Base-by-base conservation (phyloP, 768 basidiomycete species). In the Cantharellus anzutake region DNA sequence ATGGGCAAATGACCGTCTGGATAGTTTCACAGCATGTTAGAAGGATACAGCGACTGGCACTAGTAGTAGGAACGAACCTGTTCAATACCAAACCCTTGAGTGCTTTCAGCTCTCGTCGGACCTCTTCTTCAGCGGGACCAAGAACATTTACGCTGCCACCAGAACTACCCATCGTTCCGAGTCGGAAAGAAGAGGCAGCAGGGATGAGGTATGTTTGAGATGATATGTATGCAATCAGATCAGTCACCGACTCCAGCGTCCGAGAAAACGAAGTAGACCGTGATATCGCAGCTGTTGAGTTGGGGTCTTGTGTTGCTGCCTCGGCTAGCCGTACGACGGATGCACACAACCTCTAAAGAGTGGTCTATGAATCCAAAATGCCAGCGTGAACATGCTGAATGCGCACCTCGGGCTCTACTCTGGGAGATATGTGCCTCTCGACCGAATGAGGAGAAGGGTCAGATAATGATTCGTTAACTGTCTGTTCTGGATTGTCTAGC, bases 51-150 rank as follows among this genome's bases (percentile, higher is more conserved):
- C 20, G 20, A 29, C 20, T 29, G 20, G 20, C 20, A 29, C 20
- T 29, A 29, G 20, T 29, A 29, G 20, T 29, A 29, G 20, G 20
- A 35, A 57, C 56, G 14, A 40, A 62, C 61, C 61, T 39, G n/a
- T 62, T 62, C 60, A 62, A 20, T 14, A 50, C 61, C 11, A 62
- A 56, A 35, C 61, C 61, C 42, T 62, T 62, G 56, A 62, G 55
- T n/a, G 61, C 61, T 5, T 52, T 41, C 38, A 62, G 60, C 60
- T 62, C 61, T 16, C 61, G 34, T 20, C 60, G 39, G 7, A 62
- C 60, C 58, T 62, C 61, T 38, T 62, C 61, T 50, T 62, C 61
- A 34, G 55, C 52, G 11, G 61, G 61, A 11, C 61, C 61, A 39
- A 62, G 55, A 16, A 42, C 41, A 14, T 50, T 51, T 29, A 29